These are phyloP conservation scores for Sarcodon aspratus DNA, from an alignment of 768 basidiomycete genomes.

Conservation along the genomic window DNA sequence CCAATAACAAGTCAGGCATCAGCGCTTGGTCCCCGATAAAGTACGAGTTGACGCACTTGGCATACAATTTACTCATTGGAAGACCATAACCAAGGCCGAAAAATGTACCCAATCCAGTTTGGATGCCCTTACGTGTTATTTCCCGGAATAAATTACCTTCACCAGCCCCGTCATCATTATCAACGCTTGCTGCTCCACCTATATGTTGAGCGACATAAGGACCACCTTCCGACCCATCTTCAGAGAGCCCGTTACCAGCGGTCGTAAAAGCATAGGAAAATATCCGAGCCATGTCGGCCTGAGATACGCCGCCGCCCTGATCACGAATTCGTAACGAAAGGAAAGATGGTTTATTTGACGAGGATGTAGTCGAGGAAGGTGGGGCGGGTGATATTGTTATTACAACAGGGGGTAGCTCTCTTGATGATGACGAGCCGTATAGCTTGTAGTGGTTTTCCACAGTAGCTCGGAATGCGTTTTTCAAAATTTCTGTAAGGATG, in stretches of 20 bases:
- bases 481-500: slow-evolving; percentile 82
- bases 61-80: slow-evolving; percentile 70
- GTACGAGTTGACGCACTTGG: slow-evolving; percentile 29
- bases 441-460: slow-evolving; percentile 58
- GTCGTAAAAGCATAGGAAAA: slow-evolving; percentile 93
- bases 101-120: slow-evolving; percentile 79
- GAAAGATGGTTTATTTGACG: slow-evolving; percentile 23
- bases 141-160: slow-evolving; percentile 59
- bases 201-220: slow-evolving; percentile 73
- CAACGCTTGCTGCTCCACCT: slow-evolving; percentile 59
- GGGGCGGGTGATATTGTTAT: slow-evolving; percentile 61
- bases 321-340: slow-evolving; percentile 77
- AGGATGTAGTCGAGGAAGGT: slow-evolving; percentile 2
- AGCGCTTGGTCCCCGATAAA: neutral
- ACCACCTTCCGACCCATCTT: slow-evolving; percentile 42
- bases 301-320: slow-evolving; percentile 77
- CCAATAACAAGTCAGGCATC: neutral
- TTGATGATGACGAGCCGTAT: slow-evolving; percentile 21
- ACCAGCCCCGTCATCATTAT: slow-evolving; percentile 11
- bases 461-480: slow-evolving; percentile 86
- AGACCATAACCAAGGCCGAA: slow-evolving; percentile 84
- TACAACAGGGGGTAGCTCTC: slow-evolving; percentile 45
- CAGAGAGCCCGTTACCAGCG: slow-evolving; percentile 20
- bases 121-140: slow-evolving; percentile 66
- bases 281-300: slow-evolving; percentile 61